Evolutionary conservation across 768 basidiomycete genomes (phyloP).

Genomic region (Leccinum broughii): DNA sequence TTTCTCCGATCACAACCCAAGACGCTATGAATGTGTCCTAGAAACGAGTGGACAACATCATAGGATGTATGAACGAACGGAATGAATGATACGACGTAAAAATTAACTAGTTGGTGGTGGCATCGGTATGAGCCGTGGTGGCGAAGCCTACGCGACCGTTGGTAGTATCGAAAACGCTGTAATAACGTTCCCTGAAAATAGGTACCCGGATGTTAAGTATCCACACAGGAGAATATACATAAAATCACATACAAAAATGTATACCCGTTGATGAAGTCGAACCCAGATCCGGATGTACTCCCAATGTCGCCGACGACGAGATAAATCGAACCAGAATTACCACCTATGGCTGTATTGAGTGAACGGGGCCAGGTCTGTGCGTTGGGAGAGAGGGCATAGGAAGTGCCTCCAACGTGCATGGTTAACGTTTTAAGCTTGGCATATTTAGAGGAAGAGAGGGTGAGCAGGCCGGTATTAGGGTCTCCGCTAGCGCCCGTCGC

Average conservation of each 20-base stretch:
- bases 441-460: conserved; percentile 28
- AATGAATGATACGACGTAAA: not conserved
- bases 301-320: conserved; percentile 32
- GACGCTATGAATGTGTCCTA: not conserved
- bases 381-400: conserved; percentile 26
- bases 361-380: conserved; percentile 38
- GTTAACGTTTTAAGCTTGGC: conserved; percentile 23
- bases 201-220: not conserved
- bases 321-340: conserved; percentile 25
- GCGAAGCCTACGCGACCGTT: conserved; percentile 12
- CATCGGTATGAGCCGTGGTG: conserved; percentile 1
- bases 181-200: conserved; percentile 38
- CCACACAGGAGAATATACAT: not conserved
- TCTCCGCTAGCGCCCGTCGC: conserved; percentile 32
- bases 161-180: conserved; percentile 34
- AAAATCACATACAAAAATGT: conserved; percentile 9
- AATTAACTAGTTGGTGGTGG: not conserved
- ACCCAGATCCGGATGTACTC: conserved; percentile 8
- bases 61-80: not conserved
- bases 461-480: conserved; percentile 30
- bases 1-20: not conserved
- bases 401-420: conserved; percentile 27
- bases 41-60: not conserved
- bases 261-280: conserved; percentile 30
- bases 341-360: conserved; percentile 33